These are phyloP conservation scores for Cryptosporidium viatorum DNA, from an alignment of 169 alveolate genomes.

Conservation along the genomic window DNA sequence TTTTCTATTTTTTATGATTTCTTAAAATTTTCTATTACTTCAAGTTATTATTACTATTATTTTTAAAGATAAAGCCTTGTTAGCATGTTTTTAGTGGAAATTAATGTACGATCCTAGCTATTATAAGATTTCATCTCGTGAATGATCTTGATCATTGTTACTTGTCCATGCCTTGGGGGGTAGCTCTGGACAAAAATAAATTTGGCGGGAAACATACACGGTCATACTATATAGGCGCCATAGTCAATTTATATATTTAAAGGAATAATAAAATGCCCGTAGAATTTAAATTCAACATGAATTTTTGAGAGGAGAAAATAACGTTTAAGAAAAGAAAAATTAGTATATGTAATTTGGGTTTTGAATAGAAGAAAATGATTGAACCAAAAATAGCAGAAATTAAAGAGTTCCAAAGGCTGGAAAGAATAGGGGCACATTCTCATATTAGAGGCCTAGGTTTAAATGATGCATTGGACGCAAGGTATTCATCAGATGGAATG, in stretches of 20 bases:
- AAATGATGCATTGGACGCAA: slow-evolving; percentile 94
- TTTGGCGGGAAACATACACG: too few relatives aligned
- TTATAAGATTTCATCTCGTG: too few relatives aligned
- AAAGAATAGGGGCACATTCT: slow-evolving; percentile 97
- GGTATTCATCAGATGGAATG: slow-evolving; percentile 94
- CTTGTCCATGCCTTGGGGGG: not conserved
- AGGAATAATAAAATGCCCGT: not conserved
- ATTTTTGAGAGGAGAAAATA: not conserved
- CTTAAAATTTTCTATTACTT: too few relatives aligned
- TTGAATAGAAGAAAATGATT: not conserved
- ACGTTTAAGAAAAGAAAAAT: not conserved
- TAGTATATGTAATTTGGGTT: not conserved
- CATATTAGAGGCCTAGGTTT: slow-evolving; percentile 99
- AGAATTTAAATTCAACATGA: not conserved
- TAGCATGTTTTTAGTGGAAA: too few relatives aligned
- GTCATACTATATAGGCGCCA: too few relatives aligned
- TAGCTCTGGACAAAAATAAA: not conserved
- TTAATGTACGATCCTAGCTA: too few relatives aligned
- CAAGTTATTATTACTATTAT: not conserved
- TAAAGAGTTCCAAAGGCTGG: slow-evolving; percentile 90
- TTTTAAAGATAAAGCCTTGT: too few relatives aligned
- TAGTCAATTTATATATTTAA: not conserved
- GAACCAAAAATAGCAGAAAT: slow-evolving; percentile 86
- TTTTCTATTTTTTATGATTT: not conserved
- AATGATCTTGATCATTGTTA: not conserved